phyloP scores from a whole-genome alignment of 1,284 basidiomycete genomes.

The Mrakiaceae sp. region DNA sequence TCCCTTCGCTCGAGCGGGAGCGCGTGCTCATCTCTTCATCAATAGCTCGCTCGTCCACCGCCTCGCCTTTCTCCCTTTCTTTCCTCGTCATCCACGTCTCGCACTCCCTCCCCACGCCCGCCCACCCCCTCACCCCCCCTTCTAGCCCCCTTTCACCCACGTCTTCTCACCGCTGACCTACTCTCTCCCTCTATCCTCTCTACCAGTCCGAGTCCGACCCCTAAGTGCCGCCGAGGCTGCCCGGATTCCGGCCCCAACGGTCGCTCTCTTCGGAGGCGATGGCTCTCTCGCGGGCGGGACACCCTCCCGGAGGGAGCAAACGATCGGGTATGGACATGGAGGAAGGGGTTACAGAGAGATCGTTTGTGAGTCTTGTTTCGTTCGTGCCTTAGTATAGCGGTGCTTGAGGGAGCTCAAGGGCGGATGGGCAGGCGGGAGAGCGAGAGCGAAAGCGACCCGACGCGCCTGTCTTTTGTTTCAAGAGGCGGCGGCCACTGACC shows the following conservation, averaged over 20 bases:
- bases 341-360: conserved; percentile 31
- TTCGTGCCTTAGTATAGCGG: background rate
- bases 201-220: conserved; percentile 75
- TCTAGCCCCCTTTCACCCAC: too few species aligned
- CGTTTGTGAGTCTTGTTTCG: conserved; percentile 28
- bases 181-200: background rate
- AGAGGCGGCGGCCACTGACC: too few species aligned
- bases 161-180: background rate
- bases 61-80: background rate
- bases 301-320: conserved; percentile 25
- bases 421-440: background rate
- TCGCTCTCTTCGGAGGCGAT: conserved; percentile 62
- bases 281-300: conserved; percentile 51
- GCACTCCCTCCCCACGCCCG: conserved; percentile 11
- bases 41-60: conserved; percentile 1
- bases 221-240: conserved; percentile 71
- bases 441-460: background rate
- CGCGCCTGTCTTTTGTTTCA: background rate
- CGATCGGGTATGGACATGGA: conserved; percentile 12
- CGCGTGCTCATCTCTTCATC: background rate
- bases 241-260: conserved; percentile 55
- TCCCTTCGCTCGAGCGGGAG: background rate
- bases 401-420: conserved; percentile 44
- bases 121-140: conserved; percentile 8
- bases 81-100: conserved; percentile 6